Percentiles rank a stretch among this genome's conserved stretches.
These are phyloP conservation scores for Musa itinerans DNA, from an alignment of 176 grass and related monocot species.

Conservation along the genomic window DNA sequence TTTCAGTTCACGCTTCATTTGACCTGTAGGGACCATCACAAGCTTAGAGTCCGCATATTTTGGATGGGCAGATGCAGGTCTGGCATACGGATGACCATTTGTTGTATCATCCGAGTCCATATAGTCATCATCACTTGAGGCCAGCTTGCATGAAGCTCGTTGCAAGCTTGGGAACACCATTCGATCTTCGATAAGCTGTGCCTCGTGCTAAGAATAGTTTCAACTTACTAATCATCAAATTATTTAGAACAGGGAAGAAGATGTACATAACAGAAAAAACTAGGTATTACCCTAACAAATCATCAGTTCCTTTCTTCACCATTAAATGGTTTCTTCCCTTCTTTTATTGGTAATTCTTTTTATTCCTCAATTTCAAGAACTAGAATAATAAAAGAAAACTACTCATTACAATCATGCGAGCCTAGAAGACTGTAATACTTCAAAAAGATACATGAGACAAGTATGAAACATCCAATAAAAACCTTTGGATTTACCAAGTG, in stretches of 20 bases:
- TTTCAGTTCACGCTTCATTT: conserved; percentile 65
- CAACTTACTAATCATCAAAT: background rate
- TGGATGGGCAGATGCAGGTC: conserved; percentile 37
- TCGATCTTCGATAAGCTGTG: conserved; percentile 74
- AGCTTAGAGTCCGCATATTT: conserved; percentile 41
- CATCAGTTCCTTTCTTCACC: background rate
- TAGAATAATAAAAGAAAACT: background rate
- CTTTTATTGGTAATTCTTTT: background rate
- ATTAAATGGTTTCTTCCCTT: background rate
- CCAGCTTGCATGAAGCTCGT: conserved; percentile 56
- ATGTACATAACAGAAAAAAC: background rate
- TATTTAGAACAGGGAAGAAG: background rate
- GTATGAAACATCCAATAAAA: too few species aligned
- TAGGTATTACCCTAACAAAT: background rate
- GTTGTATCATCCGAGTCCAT: conserved; percentile 71
- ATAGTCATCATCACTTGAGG: conserved; percentile 92
- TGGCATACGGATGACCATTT: conserved; percentile 43
- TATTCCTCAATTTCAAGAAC: background rate
- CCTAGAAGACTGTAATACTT: background rate
- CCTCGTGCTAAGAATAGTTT: conserved; percentile 50
- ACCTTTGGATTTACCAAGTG: too few species aligned
- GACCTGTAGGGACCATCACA: conserved; percentile 40
- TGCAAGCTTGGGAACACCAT: conserved; percentile 54
- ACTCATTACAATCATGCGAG: background rate
- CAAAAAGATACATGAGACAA: too few species aligned